A percentile compares a stretch with the other conserved stretches of the same genome.
Evolutionary conservation across 2,329 filamentous ascomycete species (phyloP).

Genomic region (Septoria linicola): DNA sequence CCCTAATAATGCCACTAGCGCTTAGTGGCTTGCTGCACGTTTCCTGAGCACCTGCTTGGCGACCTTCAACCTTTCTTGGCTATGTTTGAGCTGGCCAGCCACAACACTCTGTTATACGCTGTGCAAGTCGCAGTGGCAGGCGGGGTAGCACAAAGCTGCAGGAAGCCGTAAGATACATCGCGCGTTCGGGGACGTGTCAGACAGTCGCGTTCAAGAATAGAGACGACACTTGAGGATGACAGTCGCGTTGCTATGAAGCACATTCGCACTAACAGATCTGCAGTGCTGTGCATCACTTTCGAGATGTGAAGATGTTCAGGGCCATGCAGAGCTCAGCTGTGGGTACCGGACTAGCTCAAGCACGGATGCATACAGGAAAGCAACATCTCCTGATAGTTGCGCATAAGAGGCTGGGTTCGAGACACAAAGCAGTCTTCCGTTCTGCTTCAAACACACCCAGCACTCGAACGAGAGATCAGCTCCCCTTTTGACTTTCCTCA

Average conservation of each 20-base stretch:
- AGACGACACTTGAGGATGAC: too few relatives aligned
- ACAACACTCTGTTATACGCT: not conserved
- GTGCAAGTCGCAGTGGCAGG: not conserved
- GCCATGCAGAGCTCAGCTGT: too few relatives aligned
- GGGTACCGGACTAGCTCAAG: not conserved
- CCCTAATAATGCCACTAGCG: not conserved
- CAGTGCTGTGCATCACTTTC: too few relatives aligned
- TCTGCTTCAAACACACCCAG: slow-evolving; percentile 1
- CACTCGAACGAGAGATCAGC: not conserved
- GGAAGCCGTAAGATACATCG: too few relatives aligned
- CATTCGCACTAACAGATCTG: too few relatives aligned
- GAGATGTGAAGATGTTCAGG: too few relatives aligned
- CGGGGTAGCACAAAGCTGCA: not conserved
- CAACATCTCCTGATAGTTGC: not conserved
- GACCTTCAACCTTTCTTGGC: slow-evolving; percentile 7
- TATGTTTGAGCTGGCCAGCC: slow-evolving; percentile 3
- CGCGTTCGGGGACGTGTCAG: too few relatives aligned
- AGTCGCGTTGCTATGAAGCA: too few relatives aligned
- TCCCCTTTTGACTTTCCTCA: not conserved
- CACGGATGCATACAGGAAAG: not conserved
- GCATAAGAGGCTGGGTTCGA: slow-evolving; percentile 3
- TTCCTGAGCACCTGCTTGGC: not conserved
- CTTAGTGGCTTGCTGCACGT: slow-evolving; percentile 1
- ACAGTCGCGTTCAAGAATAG: too few relatives aligned
- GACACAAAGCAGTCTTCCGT: not conserved